Conservation (phyloP, 495 filamentous ascomycete species). For the Penicillium waksmanii region DNA sequence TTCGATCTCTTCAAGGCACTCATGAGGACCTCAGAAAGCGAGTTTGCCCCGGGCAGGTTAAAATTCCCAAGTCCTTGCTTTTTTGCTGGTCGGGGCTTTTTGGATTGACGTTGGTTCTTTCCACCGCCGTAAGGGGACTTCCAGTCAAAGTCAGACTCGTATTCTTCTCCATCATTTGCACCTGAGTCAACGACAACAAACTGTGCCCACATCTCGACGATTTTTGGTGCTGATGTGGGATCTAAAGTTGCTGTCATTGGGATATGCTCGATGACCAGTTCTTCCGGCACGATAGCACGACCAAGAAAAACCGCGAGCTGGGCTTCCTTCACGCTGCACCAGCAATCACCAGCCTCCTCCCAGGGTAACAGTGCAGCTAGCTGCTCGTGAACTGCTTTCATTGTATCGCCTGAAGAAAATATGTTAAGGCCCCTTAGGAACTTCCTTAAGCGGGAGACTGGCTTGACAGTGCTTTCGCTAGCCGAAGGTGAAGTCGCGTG, state of each 20-base stretch:
- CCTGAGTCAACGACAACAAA: conserved; percentile 26
- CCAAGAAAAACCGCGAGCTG: conserved; percentile 44
- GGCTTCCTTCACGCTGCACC: conserved; percentile 47
- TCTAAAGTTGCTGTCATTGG: conserved; percentile 37
- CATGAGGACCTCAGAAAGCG: conserved; percentile 39
- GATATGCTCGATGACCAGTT: conserved; percentile 52
- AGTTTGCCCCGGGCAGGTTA: conserved; percentile 16
- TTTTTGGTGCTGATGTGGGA: conserved; percentile 42
- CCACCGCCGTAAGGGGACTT: neutral
- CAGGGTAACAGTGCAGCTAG: conserved; percentile 40
- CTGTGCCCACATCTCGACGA: conserved; percentile 53
- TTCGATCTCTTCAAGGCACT: conserved; percentile 35
- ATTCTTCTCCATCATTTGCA: neutral
- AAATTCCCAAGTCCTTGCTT: conserved; percentile 16
- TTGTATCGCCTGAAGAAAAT: neutral
- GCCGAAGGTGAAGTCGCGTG: conserved; percentile 36
- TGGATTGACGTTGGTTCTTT: conserved; percentile 2
- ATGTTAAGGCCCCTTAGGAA: neutral
- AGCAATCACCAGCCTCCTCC: conserved; percentile 53
- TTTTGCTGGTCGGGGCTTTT: neutral
- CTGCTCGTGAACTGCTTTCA: neutral
- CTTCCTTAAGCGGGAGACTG: neutral
- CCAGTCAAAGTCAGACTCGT: conserved; percentile 3
- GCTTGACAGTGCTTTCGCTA: conserved; percentile 3
- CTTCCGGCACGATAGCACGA: conserved; percentile 46